A percentile compares a stretch with the other conserved stretches of the same genome.
Conservation (phyloP, 176 grass and related monocot species). For the Raddia distichophylla region DNA sequence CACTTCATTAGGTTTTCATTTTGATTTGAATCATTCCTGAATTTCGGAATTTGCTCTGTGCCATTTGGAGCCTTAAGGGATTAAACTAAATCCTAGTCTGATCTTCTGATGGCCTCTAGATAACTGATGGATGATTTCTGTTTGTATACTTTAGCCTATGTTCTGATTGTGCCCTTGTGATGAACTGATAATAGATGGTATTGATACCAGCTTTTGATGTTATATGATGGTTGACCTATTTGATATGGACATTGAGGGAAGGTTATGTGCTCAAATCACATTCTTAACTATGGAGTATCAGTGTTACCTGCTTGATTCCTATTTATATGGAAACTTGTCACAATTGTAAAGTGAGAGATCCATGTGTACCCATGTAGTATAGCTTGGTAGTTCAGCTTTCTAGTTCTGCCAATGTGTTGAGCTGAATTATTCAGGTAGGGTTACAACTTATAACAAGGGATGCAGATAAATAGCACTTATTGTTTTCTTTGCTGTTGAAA, state of each 20-base stretch:
- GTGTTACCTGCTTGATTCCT: background rate
- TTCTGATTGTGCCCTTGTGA: background rate
- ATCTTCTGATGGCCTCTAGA: too few relatives aligned
- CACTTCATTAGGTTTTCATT: background rate
- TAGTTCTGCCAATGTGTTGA: conserved; percentile 11
- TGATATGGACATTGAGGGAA: background rate
- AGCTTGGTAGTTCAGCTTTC: background rate
- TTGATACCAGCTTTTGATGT: background rate
- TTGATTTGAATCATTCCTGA: background rate
- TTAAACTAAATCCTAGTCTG: background rate
- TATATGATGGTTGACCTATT: conserved; percentile 21
- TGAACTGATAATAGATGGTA: background rate
- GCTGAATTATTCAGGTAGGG: background rate
- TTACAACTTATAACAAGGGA: background rate
- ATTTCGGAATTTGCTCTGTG: background rate
- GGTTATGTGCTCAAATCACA: background rate
- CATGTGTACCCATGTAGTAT: background rate
- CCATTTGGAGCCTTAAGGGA: background rate
- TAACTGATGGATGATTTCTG: too few relatives aligned
- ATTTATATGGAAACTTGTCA: background rate
- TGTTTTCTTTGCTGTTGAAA: background rate
- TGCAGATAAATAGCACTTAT: background rate
- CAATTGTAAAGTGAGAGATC: background rate
- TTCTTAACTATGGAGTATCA: background rate
- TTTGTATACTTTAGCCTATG: background rate